Evolutionary conservation across 2,329 filamentous ascomycete genomes (phyloP).

Genomic region (Xenoacremonium recifei): DNA sequence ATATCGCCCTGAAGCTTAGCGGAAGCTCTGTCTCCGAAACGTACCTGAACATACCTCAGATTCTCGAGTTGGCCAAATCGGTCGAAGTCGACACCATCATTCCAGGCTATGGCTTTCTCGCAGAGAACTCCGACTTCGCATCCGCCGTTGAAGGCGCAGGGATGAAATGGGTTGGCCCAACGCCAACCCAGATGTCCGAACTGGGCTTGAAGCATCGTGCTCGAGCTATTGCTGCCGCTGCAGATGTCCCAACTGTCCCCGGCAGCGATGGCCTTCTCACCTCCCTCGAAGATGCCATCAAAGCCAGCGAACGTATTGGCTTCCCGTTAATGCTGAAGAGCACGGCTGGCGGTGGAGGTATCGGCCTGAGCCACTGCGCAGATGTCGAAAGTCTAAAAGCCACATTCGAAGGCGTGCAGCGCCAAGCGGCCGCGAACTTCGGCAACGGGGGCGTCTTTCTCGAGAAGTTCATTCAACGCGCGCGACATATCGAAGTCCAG

Average conservation of each 20-base stretch:
- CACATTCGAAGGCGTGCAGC: conserved; percentile 36
- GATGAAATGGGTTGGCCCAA: conserved; percentile 60
- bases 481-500: conserved; percentile 50
- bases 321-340: conserved; percentile 47
- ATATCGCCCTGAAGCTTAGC: conserved; percentile 63
- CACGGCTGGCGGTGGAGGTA: conserved; percentile 47
- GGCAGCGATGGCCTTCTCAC: conserved; percentile 29
- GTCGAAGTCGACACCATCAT: conserved; percentile 56
- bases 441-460: conserved; percentile 40
- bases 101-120: conserved; percentile 67
- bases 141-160: conserved; percentile 49
- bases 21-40: conserved; percentile 44
- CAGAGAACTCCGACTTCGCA: conserved; percentile 63
- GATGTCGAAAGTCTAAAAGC: conserved; percentile 27
- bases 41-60: conserved; percentile 65
- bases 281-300: conserved; percentile 25
- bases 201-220: conserved; percentile 39
- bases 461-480: conserved; percentile 39
- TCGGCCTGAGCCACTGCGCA: conserved; percentile 38
- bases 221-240: conserved; percentile 29
- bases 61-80: conserved; percentile 51
- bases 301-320: conserved; percentile 26
- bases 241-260: conserved; percentile 34
- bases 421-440: conserved; percentile 41
- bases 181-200: conserved; percentile 39